Percentiles rank a stretch among this genome's conserved stretches.
Conservation (phyloP, 208 protist species). For the Crithidia expoeki region DNA sequence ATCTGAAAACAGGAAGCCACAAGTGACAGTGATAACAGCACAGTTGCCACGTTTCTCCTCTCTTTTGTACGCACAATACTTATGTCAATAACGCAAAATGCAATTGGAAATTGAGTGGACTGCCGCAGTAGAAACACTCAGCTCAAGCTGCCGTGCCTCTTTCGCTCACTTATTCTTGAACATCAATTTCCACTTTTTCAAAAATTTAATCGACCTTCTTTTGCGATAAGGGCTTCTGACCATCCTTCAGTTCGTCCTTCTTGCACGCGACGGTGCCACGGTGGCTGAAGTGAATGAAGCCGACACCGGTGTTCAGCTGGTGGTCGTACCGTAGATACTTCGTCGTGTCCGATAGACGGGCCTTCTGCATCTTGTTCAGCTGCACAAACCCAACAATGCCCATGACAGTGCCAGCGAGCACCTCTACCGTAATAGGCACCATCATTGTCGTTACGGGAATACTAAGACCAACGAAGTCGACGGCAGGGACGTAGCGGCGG, state of each 20-base stretch:
- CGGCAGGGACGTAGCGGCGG: constrained; percentile 13
- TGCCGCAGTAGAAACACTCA: too few species aligned
- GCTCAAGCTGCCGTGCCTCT: too few species aligned
- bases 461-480: constrained; percentile 8
- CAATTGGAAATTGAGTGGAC: too few species aligned
- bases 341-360: constrained; percentile 67
- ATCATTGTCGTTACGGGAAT: constrained; percentile 31
- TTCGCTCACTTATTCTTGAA: too few species aligned
- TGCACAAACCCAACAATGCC: constrained; percentile 65
- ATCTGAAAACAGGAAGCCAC: neutral
- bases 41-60: neutral
- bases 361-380: constrained; percentile 44
- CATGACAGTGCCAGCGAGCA: constrained; percentile 37
- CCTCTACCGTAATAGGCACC: constrained; percentile 41
- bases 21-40: neutral
- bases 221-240: constrained; percentile 38
- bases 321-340: constrained; percentile 70
- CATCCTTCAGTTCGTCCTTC: constrained; percentile 33
- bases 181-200: too few species aligned
- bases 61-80: too few species aligned
- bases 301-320: constrained; percentile 63
- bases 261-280: constrained; percentile 53
- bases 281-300: constrained; percentile 91
- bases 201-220: constrained; percentile 49
- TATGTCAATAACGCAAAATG: too few species aligned